Conservation (phyloP, 2,329 filamentous ascomycete genomes). For the Aureobasidium sp. region DNA sequence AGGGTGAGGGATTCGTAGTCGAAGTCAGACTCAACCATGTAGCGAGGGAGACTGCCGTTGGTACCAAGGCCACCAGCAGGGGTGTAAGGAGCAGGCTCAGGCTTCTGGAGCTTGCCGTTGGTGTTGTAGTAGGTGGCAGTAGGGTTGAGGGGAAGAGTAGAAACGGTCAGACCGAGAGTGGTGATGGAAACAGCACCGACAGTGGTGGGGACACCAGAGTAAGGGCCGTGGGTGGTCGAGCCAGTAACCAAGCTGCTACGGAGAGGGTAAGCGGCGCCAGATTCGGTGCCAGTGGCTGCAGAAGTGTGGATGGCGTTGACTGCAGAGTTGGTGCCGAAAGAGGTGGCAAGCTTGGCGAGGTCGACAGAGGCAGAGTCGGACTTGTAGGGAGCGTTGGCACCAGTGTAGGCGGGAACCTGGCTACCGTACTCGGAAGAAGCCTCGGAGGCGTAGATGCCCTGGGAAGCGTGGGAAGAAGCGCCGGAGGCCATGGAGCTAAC, state of each 20-base stretch:
- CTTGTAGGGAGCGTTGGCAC: constrained; percentile 35
- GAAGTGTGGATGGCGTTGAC: constrained; percentile 29
- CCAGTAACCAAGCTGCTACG: constrained; percentile 44
- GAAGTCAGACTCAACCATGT: constrained; percentile 71
- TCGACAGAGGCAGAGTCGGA: constrained; percentile 25
- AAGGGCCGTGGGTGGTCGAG: constrained; percentile 60
- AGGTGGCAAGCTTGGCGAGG: constrained; percentile 28
- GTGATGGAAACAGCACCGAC: constrained; percentile 58
- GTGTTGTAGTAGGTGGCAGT: constrained; percentile 62
- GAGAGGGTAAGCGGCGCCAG: constrained; percentile 33
- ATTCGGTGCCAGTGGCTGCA: constrained; percentile 21
- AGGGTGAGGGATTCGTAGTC: constrained; percentile 71
- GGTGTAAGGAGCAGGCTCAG: constrained; percentile 61
- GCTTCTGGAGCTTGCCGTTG: constrained; percentile 58
- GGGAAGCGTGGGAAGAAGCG: constrained; percentile 2
- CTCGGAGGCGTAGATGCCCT: constrained; percentile 14
- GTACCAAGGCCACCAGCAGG: constrained; percentile 65
- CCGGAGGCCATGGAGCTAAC: no score
- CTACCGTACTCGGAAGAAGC: constrained; percentile 11
- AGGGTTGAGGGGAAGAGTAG: constrained; percentile 47
- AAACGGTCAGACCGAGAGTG: constrained; percentile 49
- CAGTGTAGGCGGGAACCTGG: constrained; percentile 33
- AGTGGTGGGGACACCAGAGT: constrained; percentile 55
- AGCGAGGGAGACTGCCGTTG: constrained; percentile 67
- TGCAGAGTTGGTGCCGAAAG: constrained; percentile 36